Conservation (phyloP, 306 rosid species). For the Prunus fruticosa region DNA sequence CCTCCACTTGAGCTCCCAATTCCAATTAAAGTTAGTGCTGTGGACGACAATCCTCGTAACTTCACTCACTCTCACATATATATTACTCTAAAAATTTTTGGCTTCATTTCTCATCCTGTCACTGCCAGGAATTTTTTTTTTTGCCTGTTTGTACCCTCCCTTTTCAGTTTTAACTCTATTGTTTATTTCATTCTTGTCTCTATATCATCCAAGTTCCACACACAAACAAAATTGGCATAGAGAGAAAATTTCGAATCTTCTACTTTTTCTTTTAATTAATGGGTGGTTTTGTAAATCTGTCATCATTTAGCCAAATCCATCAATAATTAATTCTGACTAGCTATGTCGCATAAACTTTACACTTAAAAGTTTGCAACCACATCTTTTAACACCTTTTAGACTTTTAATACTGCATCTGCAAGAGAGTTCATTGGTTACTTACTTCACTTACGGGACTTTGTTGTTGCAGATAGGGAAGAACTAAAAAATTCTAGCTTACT, state of each 20-base stretch:
- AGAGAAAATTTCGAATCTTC: conserved; percentile 39
- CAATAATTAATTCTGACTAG: neutral
- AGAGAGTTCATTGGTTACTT: neutral
- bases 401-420: neutral
- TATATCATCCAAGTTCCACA: conserved; percentile 1
- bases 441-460: neutral
- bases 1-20: conserved; percentile 29
- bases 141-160: neutral
- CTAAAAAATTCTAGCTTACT: neutral
- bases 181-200: conserved; percentile 6
- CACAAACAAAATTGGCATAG: conserved; percentile 11
- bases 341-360: neutral
- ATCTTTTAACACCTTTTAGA: neutral
- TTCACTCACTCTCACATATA: conserved; percentile 19
- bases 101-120: conserved; percentile 2
- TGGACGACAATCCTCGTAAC: conserved; percentile 8
- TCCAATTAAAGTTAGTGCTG: conserved; percentile 21
- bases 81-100: neutral
- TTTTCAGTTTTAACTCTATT: neutral
- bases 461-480: neutral
- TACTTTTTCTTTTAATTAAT: conserved; percentile 14
- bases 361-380: neutral
- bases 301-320: conserved; percentile 5
- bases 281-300: neutral
- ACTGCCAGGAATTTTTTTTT: neutral